Percentiles rank a stretch among this genome's conserved stretches.
Conservation (phyloP, 352 stramenopile genomes). For the Phytophthora palmivora region DNA sequence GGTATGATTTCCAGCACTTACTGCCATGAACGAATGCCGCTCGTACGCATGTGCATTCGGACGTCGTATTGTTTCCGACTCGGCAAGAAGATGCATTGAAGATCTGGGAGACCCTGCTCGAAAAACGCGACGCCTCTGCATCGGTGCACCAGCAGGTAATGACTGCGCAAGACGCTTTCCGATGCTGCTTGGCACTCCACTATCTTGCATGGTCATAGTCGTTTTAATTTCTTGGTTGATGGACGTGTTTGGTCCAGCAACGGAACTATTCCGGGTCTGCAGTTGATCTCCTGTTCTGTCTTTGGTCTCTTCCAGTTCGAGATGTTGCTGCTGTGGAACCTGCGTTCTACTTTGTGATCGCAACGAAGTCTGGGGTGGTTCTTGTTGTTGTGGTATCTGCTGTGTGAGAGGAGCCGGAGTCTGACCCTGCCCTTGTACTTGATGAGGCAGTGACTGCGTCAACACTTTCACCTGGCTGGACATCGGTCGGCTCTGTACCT, state of each 20-base stretch:
- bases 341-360: conserved; percentile 14
- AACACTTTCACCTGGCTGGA: conserved; percentile 3
- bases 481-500: conserved; percentile 1
- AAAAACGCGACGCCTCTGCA: conserved; percentile 27
- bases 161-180: conserved; percentile 24
- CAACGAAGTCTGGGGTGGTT: not conserved
- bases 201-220: conserved; percentile 3
- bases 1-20: not conserved
- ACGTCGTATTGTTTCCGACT: conserved; percentile 21
- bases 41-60: conserved; percentile 23
- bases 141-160: conserved; percentile 4
- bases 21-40: conserved; percentile 18
- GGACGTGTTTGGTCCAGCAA: conserved; percentile 9
- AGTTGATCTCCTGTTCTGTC: conserved; percentile 7
- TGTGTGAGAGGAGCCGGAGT: not conserved
- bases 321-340: conserved; percentile 20
- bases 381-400: not conserved
- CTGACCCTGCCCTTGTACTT: conserved; percentile 16
- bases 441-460: conserved; percentile 10
- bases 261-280: conserved; percentile 14
- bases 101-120: conserved; percentile 27
- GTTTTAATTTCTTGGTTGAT: not conserved
- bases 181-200: not conserved
- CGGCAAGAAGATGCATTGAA: conserved; percentile 27
- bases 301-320: conserved; percentile 26